These are phyloP conservation scores for Fusarium staphyleae DNA, from an alignment of 2,329 filamentous ascomycete genomes.

Conservation along the genomic window DNA sequence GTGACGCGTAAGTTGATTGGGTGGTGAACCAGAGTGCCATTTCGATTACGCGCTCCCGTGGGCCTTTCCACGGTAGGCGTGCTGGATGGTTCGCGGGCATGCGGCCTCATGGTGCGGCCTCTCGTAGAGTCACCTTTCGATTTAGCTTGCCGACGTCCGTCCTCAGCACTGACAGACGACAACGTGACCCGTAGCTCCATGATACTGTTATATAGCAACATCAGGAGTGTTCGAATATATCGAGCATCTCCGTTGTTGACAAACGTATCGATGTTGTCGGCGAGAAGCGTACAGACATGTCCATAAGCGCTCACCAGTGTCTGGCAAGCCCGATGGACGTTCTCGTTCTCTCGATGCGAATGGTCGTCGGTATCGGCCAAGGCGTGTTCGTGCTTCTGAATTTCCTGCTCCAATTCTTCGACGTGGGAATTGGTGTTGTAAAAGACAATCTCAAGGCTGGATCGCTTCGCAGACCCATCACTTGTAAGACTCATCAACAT, in stretches of 20 bases:
- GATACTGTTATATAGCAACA: constrained; percentile 71
- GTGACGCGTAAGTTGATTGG: constrained; percentile 63
- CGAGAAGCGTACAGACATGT: constrained; percentile 68
- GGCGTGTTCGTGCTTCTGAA: constrained; percentile 65
- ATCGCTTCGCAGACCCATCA: constrained; percentile 66
- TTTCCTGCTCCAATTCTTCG: constrained; percentile 69
- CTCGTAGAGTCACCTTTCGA: constrained; percentile 31
- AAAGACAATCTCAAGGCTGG: constrained; percentile 71
- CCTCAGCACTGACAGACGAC: constrained; percentile 44
- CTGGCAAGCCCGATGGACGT: constrained; percentile 67
- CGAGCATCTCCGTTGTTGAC: constrained; percentile 70
- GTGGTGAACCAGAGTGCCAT: constrained; percentile 54
- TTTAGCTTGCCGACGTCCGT: constrained; percentile 28
- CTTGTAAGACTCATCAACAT: constrained; percentile 68
- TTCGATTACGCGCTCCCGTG: constrained; percentile 43
- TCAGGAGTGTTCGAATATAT: constrained; percentile 69
- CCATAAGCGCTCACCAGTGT: constrained; percentile 70
- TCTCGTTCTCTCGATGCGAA: constrained; percentile 64
- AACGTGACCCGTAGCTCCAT: constrained; percentile 69
- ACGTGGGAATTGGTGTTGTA: constrained; percentile 73
- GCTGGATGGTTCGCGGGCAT: constrained; percentile 59
- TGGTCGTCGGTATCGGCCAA: constrained; percentile 56
- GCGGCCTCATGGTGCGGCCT: constrained; percentile 59
- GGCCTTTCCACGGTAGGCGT: constrained; percentile 61
- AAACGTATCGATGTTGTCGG: constrained; percentile 68